Evolutionary conservation across 2,329 filamentous ascomycete genomes (phyloP).

Genomic region (Aureobasidium subglaciale): DNA sequence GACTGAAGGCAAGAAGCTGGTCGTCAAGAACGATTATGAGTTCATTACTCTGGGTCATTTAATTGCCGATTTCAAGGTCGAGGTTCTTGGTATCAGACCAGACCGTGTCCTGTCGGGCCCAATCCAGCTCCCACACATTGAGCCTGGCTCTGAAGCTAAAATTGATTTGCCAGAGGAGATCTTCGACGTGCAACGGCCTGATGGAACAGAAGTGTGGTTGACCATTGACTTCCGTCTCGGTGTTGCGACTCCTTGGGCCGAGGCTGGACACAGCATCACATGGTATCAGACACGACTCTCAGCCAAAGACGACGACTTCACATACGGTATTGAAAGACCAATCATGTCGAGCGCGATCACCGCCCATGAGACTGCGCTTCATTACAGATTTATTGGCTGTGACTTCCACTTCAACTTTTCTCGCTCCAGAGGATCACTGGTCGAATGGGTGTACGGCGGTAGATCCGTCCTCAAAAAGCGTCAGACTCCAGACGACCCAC

Average conservation of each 20-base stretch:
- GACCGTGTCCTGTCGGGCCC: conserved; percentile 72
- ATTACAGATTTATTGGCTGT: conserved; percentile 5
- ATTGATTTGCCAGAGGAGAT: conserved; percentile 8
- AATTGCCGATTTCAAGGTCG: conserved; percentile 11
- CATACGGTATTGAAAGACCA: conserved; percentile 5
- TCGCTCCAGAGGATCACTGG: conserved; percentile 6
- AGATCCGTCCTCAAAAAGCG: conserved; percentile 27
- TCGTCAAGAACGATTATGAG: conserved; percentile 30
- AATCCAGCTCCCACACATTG: conserved; percentile 42
- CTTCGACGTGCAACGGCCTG: background rate
- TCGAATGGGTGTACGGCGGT: conserved; percentile 34
- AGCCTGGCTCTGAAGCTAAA: background rate
- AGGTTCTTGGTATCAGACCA: conserved; percentile 32
- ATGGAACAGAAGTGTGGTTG: conserved; percentile 38
- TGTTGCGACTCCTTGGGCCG: conserved; percentile 40
- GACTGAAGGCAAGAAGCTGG: conserved; percentile 2
- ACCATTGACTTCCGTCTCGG: conserved; percentile 41
- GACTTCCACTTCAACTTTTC: conserved; percentile 16
- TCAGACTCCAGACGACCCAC: background rate
- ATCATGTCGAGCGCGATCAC: conserved; percentile 13
- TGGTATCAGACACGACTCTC: conserved; percentile 20
- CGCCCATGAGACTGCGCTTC: background rate
- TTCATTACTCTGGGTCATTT: conserved; percentile 15
- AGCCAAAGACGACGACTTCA: background rate
- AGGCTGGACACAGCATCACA: conserved; percentile 19